phyloP scores from a whole-genome alignment of 1,284 basidiomycete species.

The Tausonia pullulans region DNA sequence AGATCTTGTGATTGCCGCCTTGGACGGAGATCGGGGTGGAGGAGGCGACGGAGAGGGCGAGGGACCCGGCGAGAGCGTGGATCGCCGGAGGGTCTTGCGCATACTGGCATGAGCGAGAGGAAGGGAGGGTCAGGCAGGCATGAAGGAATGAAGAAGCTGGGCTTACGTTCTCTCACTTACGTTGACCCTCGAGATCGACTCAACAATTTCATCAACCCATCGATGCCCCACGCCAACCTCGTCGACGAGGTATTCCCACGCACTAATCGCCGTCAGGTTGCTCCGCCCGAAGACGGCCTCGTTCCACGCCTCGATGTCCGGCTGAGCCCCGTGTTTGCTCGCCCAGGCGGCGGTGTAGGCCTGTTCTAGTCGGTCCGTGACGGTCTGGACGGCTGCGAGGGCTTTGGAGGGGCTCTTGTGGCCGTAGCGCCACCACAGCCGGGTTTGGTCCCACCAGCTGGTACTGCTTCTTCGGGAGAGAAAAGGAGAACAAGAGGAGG shows the following conservation, averaged over 20 bases:
- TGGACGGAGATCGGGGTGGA: slow-evolving; percentile 53
- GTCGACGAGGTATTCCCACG: slow-evolving; percentile 48
- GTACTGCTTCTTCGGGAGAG: too few relatives aligned
- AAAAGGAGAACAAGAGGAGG: neutral
- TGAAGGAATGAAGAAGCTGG: neutral
- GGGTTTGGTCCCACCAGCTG: slow-evolving; percentile 60
- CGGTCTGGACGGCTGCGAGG: slow-evolving; percentile 31
- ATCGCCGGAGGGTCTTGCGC: slow-evolving; percentile 57
- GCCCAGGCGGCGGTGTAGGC: slow-evolving; percentile 29
- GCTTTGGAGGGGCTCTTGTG: slow-evolving; percentile 51
- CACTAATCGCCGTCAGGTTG: slow-evolving; percentile 44
- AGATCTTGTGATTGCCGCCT: slow-evolving; percentile 78
- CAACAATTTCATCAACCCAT: slow-evolving; percentile 67
- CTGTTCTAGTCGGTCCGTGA: slow-evolving; percentile 24
- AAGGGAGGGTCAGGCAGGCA: neutral
- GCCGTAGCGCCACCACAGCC: slow-evolving; percentile 72
- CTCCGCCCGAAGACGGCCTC: neutral
- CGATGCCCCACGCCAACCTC: slow-evolving; percentile 45
- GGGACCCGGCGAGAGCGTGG: slow-evolving; percentile 66
- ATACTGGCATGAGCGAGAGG: slow-evolving; percentile 23
- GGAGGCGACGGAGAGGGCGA: slow-evolving; percentile 53
- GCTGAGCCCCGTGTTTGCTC: slow-evolving; percentile 21
- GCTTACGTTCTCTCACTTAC: slow-evolving; percentile 34
- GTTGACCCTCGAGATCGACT: slow-evolving; percentile 76
- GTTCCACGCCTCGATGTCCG: neutral